Conservation (phyloP, 139 green algal genomes). For the Coelastrella sp. region DNA sequence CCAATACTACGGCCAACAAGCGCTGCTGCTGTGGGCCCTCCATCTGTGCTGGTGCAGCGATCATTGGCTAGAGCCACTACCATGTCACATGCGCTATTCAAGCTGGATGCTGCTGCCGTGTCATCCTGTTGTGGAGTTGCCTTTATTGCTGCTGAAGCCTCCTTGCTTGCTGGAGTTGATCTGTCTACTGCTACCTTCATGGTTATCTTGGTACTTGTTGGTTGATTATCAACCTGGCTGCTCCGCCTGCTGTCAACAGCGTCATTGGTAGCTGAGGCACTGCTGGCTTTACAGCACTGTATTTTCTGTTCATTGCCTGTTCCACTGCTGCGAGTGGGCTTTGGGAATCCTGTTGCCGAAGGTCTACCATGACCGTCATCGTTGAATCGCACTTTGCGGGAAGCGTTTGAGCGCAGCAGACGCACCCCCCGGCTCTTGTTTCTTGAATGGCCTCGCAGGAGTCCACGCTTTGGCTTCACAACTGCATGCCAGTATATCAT, state of each 20-base stretch:
- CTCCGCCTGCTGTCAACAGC: no score
- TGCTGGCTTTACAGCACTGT: neutral
- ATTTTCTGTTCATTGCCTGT: neutral
- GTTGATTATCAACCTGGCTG: no score
- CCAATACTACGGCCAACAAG: no score
- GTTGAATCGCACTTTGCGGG: slow-evolving; percentile 33
- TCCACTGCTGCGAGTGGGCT: neutral
- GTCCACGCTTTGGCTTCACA: slow-evolving; percentile 8
- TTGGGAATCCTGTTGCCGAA: neutral
- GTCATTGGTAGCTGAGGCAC: no score
- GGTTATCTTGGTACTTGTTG: no score
- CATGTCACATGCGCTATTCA: neutral
- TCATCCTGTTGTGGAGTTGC: neutral
- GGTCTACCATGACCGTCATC: neutral
- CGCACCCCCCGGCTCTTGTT: slow-evolving; percentile 6
- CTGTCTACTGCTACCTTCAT: no score
- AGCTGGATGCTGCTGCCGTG: neutral
- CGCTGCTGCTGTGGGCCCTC: no score
- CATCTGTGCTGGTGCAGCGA: no score
- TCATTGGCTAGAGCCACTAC: no score
- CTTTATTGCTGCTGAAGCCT: neutral
- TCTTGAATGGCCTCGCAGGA: neutral
- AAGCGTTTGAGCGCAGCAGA: neutral
- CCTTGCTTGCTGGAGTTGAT: neutral
- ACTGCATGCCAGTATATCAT: neutral